A percentile compares a stretch with the other conserved stretches of the same genome.
phyloP scores from a whole-genome alignment of 2,329 filamentous ascomycete genomes.

The Penicillium rolfsii region DNA sequence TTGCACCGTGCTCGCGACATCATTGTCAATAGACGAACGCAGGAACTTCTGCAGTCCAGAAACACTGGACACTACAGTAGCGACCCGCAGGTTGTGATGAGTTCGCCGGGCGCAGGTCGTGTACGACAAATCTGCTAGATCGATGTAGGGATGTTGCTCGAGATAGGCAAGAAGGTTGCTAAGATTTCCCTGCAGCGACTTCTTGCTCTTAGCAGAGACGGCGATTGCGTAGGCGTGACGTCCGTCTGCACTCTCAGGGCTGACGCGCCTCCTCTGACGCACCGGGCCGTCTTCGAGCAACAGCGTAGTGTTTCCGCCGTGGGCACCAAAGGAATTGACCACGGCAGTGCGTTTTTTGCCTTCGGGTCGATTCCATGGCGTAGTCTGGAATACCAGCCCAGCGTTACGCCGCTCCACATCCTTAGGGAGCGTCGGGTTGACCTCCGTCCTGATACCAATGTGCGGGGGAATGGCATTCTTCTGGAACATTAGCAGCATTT shows the following conservation, averaged over 20 bases:
- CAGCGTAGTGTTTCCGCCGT: conserved; percentile 3
- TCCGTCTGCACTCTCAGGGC: too few species aligned
- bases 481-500: conserved; percentile 67
- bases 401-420: conserved; percentile 35
- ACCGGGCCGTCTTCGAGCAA: background rate
- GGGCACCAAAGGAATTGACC: conserved; percentile 1
- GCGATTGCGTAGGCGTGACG: too few species aligned
- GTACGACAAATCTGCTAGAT: conserved; percentile 63
- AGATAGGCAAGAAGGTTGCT: background rate
- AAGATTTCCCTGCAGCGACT: background rate
- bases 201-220: conserved; percentile 10
- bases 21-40: too few species aligned
- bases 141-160: conserved; percentile 33
- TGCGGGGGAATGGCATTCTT: conserved; percentile 67
- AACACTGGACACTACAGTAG: background rate
- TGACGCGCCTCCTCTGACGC: too few species aligned
- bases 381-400: conserved; percentile 46
- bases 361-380: background rate
- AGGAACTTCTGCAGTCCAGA: too few species aligned
- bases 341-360: background rate
- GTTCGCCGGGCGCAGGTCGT: conserved; percentile 62
- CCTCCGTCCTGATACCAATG: conserved; percentile 62
- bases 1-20: too few species aligned
- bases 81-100: conserved; percentile 33
- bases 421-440: conserved; percentile 37